These are phyloP conservation scores for sunflower (Helianthus annuus) DNA, from an alignment of 129 eudicot species.

Conservation along the genomic window DNA sequence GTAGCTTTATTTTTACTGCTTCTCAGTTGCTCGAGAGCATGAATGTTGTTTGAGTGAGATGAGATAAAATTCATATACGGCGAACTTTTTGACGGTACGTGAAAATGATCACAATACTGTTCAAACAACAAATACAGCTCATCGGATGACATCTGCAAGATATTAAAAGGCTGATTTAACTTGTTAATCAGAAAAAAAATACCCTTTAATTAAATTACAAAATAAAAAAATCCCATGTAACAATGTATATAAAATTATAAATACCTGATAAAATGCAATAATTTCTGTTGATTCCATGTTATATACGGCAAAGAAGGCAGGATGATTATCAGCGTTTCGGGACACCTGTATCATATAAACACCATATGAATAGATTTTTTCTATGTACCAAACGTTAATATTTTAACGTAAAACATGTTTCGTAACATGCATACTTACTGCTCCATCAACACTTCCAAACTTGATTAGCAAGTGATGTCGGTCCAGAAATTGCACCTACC, in stretches of 20 bases:
- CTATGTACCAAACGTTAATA: not conserved
- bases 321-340: constrained; percentile 85
- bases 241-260: not conserved
- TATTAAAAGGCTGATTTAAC: constrained; percentile 9
- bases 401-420: constrained; percentile 6
- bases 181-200: not conserved
- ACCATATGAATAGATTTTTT: constrained; percentile 15
- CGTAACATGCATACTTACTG: constrained; percentile 49
- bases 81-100: constrained; percentile 62
- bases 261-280: constrained; percentile 91
- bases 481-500: constrained; percentile 94
- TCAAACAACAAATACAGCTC: constrained; percentile 89
- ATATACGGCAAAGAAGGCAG: constrained; percentile 98
- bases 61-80: constrained; percentile 81
- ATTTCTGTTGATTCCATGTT: constrained; percentile 97
- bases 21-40: constrained; percentile 86
- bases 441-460: constrained; percentile 99
- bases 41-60: constrained; percentile 87
- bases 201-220: not conserved
- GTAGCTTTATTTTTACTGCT: constrained; percentile 71
- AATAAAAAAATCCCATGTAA: not conserved
- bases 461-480: constrained; percentile 93
- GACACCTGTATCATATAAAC: constrained; percentile 58
- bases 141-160: constrained; percentile 74
- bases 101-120: constrained; percentile 87